Evolutionary conservation across 148 eudicot genomes (phyloP), one percentile per base, ranked within the genome.

Genomic region (Vaccinium darrowii): DNA sequence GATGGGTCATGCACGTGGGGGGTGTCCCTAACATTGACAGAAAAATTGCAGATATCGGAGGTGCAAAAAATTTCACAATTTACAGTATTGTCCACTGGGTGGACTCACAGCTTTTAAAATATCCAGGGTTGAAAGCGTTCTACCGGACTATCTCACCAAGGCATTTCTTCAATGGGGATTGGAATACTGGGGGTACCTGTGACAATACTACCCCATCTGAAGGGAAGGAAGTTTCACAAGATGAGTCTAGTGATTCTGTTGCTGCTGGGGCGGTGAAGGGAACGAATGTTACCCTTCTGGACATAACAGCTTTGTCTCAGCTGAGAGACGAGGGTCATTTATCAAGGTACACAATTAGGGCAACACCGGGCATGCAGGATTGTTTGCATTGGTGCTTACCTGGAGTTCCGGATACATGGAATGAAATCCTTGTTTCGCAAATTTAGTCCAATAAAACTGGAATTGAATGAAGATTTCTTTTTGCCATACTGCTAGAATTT

Each of bases 311-410:
- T n/a, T 87, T 89, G 43, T 93, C 95, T 27, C 87, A 91, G 86
- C 89, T 91, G 58, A 86, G 94, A 85, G 95, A 91, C 25, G 95
- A 93, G 83, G 94, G 88, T 23, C 94, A 91, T 79, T 85, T 93
- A 67, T 93, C 95, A 8, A 81, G 86, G 51, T 89, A 93, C 84
- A 86, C 89, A 23, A 86, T 91, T 69, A 90, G 62, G 85, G 88
- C 89, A 25, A 87, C 90, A 11, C 88, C 90, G 0, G 91, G 90
- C 11, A 67, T 87, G 51, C 91, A 91, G 76, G 92, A 93, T 88
- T 93, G 95, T 86, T 80, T 93, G 85, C 95, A 91, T 85, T 93
- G 95, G 95, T 93, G 93, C 84, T 88, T 93, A 79, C 95, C 95
- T 7, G 95, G 95, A 67, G 84, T 93, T 87, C 93, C 95, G 33